These are phyloP conservation scores for Hymenoscyphus scutula DNA, from an alignment of 2,329 filamentous ascomycete species.

Conservation along the genomic window DNA sequence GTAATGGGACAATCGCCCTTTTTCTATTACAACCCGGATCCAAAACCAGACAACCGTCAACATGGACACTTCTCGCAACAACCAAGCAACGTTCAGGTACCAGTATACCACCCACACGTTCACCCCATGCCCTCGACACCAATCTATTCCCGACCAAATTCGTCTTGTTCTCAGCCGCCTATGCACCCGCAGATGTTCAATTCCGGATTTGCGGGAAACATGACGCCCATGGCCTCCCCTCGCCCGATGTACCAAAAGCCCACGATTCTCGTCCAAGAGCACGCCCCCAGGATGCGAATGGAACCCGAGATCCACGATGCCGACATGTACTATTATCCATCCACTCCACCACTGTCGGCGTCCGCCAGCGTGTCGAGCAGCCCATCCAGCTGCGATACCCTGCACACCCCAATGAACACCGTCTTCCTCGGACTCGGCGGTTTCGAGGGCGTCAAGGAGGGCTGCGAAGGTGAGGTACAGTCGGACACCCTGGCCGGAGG, in stretches of 20 bases:
- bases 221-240: constrained; percentile 76
- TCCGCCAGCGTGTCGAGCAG: constrained; percentile 84
- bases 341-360: constrained; percentile 83
- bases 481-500: constrained; percentile 69
- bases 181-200: constrained; percentile 36
- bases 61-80: constrained; percentile 73
- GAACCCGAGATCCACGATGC: constrained; percentile 70
- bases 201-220: constrained; percentile 37
- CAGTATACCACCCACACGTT: constrained; percentile 50
- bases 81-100: constrained; percentile 47
- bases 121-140: constrained; percentile 61
- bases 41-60: constrained; percentile 68
- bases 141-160: constrained; percentile 63
- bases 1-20: constrained; percentile 71
- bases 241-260: constrained; percentile 72
- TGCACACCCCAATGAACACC: constrained; percentile 80
- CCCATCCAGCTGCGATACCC: constrained; percentile 72
- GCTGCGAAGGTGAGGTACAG: constrained; percentile 66
- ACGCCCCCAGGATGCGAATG: constrained; percentile 58
- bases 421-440: constrained; percentile 72
- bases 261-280: constrained; percentile 63
- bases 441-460: constrained; percentile 66
- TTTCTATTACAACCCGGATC: constrained; percentile 83
- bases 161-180: constrained; percentile 60
- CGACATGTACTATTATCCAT: constrained; percentile 69